These are phyloP conservation scores for Bocquillonia castaneifolia DNA, from an alignment of 441 rosid genomes.

Conservation along the genomic window DNA sequence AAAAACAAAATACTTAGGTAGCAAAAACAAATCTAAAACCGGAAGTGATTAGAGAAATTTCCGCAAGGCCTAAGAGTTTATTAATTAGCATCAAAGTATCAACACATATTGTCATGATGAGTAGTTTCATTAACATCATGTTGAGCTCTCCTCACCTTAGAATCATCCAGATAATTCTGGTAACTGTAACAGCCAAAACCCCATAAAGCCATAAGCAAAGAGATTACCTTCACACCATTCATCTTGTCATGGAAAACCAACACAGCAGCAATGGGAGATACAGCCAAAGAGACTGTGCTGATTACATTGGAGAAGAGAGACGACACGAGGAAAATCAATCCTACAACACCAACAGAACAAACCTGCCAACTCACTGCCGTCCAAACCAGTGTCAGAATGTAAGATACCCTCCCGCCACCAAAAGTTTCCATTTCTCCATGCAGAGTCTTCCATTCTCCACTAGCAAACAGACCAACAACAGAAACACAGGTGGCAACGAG, in stretches of 20 bases:
- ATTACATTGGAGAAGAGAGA: slow-evolving; percentile 89
- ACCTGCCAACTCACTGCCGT: slow-evolving; percentile 82
- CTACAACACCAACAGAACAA: slow-evolving; percentile 85
- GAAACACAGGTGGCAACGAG: slow-evolving; percentile 56
- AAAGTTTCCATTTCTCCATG: slow-evolving; percentile 62
- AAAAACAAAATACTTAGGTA: background rate
- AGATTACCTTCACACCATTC: slow-evolving; percentile 67
- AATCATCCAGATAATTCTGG: slow-evolving; percentile 70
- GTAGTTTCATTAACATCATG: slow-evolving; percentile 19
- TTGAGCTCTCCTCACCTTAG: slow-evolving; percentile 40
- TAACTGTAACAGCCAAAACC: slow-evolving; percentile 70
- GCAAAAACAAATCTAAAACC: background rate
- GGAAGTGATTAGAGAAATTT: too few relatives aligned
- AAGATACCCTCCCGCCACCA: slow-evolving; percentile 50
- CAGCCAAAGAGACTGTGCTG: slow-evolving; percentile 71
- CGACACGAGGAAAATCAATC: slow-evolving; percentile 75
- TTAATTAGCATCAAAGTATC: background rate
- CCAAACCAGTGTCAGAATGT: slow-evolving; percentile 60
- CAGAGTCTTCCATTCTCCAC: slow-evolving; percentile 82
- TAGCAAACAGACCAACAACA: slow-evolving; percentile 55
- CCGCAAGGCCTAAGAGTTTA: background rate
- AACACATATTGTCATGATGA: slow-evolving; percentile 16
- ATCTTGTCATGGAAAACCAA: slow-evolving; percentile 65
- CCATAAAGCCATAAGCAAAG: slow-evolving; percentile 74
- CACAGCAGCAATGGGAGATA: slow-evolving; percentile 69